A percentile compares a stretch with the other conserved stretches of the same genome.
phyloP scores from a whole-genome alignment of 768 basidiomycete species.

The Macrolepiota albuminosa region DNA sequence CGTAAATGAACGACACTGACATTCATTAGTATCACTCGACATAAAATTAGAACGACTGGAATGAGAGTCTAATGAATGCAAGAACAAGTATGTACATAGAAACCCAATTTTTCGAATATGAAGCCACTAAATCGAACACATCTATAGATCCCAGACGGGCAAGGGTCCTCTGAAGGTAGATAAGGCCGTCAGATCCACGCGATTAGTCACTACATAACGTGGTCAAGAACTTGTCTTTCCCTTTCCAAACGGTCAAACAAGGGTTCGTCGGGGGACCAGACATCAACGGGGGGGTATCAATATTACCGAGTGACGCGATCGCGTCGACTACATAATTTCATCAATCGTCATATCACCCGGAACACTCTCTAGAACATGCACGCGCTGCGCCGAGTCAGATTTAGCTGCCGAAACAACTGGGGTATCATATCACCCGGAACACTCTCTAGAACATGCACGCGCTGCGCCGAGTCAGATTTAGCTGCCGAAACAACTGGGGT shows the following conservation, averaged over 20 bases:
- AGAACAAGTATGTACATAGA: no score
- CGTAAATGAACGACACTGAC: no score
- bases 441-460: conserved; percentile 23
- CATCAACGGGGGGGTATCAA: no score
- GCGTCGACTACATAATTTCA: conserved; percentile 23
- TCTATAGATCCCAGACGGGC: no score
- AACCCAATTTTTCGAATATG: background rate
- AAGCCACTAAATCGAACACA: no score
- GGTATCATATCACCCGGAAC: conserved; percentile 36
- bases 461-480: conserved; percentile 6
- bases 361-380: conserved; percentile 25
- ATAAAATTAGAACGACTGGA: no score
- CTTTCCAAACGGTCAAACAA: background rate
- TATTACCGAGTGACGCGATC: background rate
- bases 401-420: background rate
- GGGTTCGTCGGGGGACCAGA: background rate
- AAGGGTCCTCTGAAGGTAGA: no score
- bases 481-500: background rate
- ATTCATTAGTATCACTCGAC: no score
- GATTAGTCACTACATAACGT: no score
- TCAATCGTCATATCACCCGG: conserved; percentile 50
- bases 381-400: conserved; percentile 9
- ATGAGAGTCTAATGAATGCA: no score
- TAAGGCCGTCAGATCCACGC: background rate
- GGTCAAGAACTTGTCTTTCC: background rate